Evolutionary conservation across 2,329 filamentous ascomycete species (phyloP).

Genomic region (Ciborinia camelliae): DNA sequence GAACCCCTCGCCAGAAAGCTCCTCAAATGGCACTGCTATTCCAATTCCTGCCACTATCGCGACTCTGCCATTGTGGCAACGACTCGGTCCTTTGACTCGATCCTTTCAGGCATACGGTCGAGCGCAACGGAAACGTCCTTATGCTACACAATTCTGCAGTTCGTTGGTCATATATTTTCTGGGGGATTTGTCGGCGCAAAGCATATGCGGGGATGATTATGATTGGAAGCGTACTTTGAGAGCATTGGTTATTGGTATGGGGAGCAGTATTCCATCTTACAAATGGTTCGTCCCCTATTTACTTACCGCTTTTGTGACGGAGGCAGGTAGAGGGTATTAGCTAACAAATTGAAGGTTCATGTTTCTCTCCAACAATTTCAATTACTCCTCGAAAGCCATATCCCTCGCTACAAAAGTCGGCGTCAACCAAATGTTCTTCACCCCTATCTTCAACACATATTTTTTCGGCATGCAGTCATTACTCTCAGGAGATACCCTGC

Average conservation of each 20-base stretch:
- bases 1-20: slow-evolving; percentile 24
- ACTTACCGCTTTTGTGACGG: background rate
- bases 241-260: slow-evolving; percentile 69
- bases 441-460: slow-evolving; percentile 77
- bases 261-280: slow-evolving; percentile 74
- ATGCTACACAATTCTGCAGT: slow-evolving; percentile 73
- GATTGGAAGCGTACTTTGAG: slow-evolving; percentile 66
- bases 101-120: slow-evolving; percentile 60
- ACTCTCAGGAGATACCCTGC: slow-evolving; percentile 62
- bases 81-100: slow-evolving; percentile 55
- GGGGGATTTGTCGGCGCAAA: slow-evolving; percentile 75
- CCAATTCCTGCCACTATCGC: slow-evolving; percentile 45
- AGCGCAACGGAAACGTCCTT: slow-evolving; percentile 68
- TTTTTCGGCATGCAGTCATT: slow-evolving; percentile 80
- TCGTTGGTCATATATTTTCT: slow-evolving; percentile 75
- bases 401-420: slow-evolving; percentile 74
- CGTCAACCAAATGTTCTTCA: slow-evolving; percentile 77
- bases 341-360: slow-evolving; percentile 55
- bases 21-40: slow-evolving; percentile 38
- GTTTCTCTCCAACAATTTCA: slow-evolving; percentile 78
- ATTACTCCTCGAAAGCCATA: slow-evolving; percentile 69
- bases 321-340: background rate
- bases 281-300: slow-evolving; percentile 60
- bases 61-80: slow-evolving; percentile 48
- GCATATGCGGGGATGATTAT: slow-evolving; percentile 60